A percentile compares a stretch with the other conserved stretches of the same genome.
phyloP scores from a whole-genome alignment of 2,329 filamentous ascomycete species.

The Colletotrichum sp. region DNA sequence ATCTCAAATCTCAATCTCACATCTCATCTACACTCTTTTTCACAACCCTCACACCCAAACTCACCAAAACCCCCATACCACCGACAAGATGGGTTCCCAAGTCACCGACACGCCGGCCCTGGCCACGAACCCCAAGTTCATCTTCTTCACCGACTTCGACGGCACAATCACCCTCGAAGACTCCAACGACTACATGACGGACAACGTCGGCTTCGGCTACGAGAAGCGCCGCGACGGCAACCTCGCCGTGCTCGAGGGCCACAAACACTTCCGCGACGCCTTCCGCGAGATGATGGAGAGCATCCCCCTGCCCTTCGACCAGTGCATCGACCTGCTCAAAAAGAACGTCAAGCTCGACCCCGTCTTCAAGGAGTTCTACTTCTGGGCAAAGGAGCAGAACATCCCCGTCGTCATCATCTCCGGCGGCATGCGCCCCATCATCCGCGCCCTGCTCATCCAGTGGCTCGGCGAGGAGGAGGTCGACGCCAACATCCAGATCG shows the following conservation, averaged over 20 bases:
- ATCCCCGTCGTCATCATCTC: slow-evolving; percentile 92
- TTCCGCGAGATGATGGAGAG: slow-evolving; percentile 95
- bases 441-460: slow-evolving; percentile 80
- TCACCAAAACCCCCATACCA: background rate
- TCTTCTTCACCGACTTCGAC: slow-evolving; percentile 99
- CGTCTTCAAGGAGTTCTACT: slow-evolving; percentile 85
- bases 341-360: slow-evolving; percentile 89
- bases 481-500: slow-evolving; percentile 81
- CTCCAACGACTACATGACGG: slow-evolving; percentile 77
- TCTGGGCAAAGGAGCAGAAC: slow-evolving; percentile 81
- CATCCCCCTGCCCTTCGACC: slow-evolving; percentile 77
- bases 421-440: slow-evolving; percentile 92
- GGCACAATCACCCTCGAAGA: slow-evolving; percentile 85
- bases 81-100: slow-evolving; percentile 46
- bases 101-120: slow-evolving; percentile 59
- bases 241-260: slow-evolving; percentile 74
- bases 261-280: slow-evolving; percentile 78
- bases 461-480: slow-evolving; percentile 79
- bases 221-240: slow-evolving; percentile 76
- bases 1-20: background rate
- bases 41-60: background rate
- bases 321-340: slow-evolving; percentile 81
- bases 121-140: slow-evolving; percentile 78
- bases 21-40: background rate
- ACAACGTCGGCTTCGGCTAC: slow-evolving; percentile 85